phyloP scores from a whole-genome alignment of 352 stramenopile species.

The Phytophthora citrophthora region DNA sequence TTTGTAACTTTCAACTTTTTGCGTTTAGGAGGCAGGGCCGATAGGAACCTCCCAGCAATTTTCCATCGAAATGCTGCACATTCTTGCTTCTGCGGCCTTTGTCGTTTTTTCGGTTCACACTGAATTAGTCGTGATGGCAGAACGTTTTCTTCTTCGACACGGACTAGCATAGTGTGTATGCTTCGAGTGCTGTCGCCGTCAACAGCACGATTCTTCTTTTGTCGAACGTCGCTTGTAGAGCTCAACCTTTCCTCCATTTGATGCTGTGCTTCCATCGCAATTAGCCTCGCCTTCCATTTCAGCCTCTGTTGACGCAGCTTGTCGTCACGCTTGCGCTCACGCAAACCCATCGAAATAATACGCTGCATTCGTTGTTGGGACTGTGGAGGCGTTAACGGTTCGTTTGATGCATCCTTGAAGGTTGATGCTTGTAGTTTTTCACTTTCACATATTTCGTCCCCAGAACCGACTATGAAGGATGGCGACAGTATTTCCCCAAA shows the following conservation, averaged over 20 bases:
- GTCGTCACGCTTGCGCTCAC: conserved; percentile 30
- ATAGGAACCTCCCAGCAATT: conserved; percentile 13
- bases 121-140: conserved; percentile 51
- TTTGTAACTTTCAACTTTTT: conserved; percentile 46
- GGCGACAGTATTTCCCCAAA: conserved; percentile 55
- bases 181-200: not conserved
- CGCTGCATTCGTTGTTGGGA: conserved; percentile 30
- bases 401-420: not conserved
- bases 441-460: not conserved
- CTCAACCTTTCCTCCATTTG: conserved; percentile 35
- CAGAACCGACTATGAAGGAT: conserved; percentile 6
- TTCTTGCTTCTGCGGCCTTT: conserved; percentile 29
- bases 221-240: not conserved
- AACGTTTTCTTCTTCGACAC: conserved; percentile 25
- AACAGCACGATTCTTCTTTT: not conserved
- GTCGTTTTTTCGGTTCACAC: conserved; percentile 29
- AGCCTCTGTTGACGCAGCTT: conserved; percentile 36
- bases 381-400: conserved; percentile 2
- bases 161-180: conserved; percentile 30
- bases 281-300: conserved; percentile 55
- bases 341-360: conserved; percentile 26
- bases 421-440: not conserved
- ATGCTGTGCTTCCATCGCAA: conserved; percentile 63
- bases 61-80: conserved; percentile 31
- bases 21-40: conserved; percentile 11